phyloP scores from a whole-genome alignment of 169 alveolate genomes.

The Cryptosporidium bovis region DNA sequence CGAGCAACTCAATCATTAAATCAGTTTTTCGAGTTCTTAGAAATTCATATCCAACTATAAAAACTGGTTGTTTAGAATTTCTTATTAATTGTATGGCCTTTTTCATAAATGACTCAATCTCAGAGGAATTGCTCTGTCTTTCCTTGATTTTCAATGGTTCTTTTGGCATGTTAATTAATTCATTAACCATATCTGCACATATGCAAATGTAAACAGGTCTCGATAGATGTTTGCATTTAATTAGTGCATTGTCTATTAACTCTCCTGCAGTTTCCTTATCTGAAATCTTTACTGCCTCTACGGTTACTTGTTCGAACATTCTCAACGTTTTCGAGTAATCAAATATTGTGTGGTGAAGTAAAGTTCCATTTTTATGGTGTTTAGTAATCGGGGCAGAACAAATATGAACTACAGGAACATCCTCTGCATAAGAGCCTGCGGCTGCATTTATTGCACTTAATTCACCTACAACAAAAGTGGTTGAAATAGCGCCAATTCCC shows the following conservation, averaged over 20 bases:
- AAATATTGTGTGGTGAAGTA: slow-evolving; percentile 79
- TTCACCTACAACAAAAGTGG: slow-evolving; percentile 80
- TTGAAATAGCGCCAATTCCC: slow-evolving; percentile 78
- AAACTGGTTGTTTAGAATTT: slow-evolving; percentile 72
- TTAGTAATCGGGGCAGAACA: slow-evolving; percentile 75
- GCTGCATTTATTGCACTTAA: slow-evolving; percentile 79
- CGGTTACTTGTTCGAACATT: slow-evolving; percentile 76
- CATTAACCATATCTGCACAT: slow-evolving; percentile 76
- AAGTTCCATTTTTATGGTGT: slow-evolving; percentile 67
- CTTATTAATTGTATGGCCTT: slow-evolving; percentile 32
- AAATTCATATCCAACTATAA: slow-evolving; percentile 76
- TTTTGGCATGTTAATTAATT: slow-evolving; percentile 41
- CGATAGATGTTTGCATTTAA: slow-evolving; percentile 54
- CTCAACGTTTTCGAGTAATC: slow-evolving; percentile 73
- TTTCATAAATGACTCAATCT: slow-evolving; percentile 17
- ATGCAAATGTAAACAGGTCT: slow-evolving; percentile 78
- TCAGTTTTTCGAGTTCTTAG: slow-evolving; percentile 39
- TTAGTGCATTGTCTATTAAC: slow-evolving; percentile 65
- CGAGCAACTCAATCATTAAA: slow-evolving; percentile 54
- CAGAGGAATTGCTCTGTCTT: slow-evolving; percentile 21
- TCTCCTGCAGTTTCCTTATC: slow-evolving; percentile 72
- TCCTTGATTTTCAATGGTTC: slow-evolving; percentile 11
- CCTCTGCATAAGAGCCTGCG: slow-evolving; percentile 80
- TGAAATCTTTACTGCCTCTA: slow-evolving; percentile 47
- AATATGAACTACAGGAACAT: slow-evolving; percentile 78